phyloP scores from a whole-genome alignment of 176 grass and related monocot species.

The Triticum monococcum region DNA sequence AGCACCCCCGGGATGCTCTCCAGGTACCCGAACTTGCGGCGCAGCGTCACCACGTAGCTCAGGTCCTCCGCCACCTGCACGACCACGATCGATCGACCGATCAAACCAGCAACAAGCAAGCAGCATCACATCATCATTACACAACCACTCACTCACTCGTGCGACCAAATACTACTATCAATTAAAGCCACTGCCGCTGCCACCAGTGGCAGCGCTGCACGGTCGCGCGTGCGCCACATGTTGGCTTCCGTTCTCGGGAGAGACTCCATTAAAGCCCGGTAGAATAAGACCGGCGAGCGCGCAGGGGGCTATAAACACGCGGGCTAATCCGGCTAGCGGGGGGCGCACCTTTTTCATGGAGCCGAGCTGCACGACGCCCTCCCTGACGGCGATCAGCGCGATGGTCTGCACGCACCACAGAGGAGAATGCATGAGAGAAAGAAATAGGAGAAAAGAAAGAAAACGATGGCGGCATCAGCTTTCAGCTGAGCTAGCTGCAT shows the following conservation, averaged over 20 bases:
- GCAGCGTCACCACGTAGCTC: conserved; percentile 82
- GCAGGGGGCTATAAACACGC: not conserved
- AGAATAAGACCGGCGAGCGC: conserved; percentile 24
- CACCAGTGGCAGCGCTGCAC: not conserved
- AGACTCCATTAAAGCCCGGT: not conserved
- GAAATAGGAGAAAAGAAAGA: not conserved
- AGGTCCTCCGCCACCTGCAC: conserved; percentile 81
- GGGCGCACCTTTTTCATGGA: conserved; percentile 79
- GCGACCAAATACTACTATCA: not conserved
- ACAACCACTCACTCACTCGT: not conserved
- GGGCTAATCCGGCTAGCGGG: not conserved
- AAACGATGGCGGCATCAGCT: not conserved
- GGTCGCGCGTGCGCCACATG: conserved; percentile 19
- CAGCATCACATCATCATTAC: not conserved
- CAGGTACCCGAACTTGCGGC: conserved; percentile 89
- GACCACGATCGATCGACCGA: not conserved
- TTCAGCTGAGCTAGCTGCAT: not conserved
- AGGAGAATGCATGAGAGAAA: not conserved
- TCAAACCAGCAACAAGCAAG: not conserved
- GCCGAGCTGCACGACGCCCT: conserved; percentile 96
- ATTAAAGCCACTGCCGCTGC: not conserved
- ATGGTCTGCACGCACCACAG: conserved; percentile 65
- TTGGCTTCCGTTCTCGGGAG: conserved; percentile 16
- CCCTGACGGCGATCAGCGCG: conserved; percentile 88
- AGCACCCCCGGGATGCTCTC: conserved; percentile 96